Evolutionary conservation across 148 eudicot species (phyloP), one percentile per base, ranked within the genome.

Genomic region (Euryodendron excelsum): DNA sequence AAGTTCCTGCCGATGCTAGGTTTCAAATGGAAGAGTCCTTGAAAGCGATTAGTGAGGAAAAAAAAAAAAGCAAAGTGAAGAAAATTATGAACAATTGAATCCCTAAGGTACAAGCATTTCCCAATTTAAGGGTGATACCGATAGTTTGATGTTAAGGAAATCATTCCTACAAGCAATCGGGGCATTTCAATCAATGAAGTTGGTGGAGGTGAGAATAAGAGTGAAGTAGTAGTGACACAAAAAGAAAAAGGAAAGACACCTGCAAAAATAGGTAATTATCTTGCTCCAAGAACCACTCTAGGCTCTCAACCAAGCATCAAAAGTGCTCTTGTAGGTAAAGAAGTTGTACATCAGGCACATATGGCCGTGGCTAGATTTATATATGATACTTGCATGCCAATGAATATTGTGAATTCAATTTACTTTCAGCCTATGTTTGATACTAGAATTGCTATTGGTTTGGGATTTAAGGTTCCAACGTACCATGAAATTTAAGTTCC

Each of bases 381-480:
- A n/a, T n/a, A n/a, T n/a, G n/a, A n/a, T n/a, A n/a, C n/a, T n/a
- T n/a, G n/a, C n/a, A n/a, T n/a, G n/a, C n/a, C n/a, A n/a, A n/a
- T n/a, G n/a, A n/a, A n/a, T n/a, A n/a, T n/a, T n/a, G n/a, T n/a
- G n/a, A n/a, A n/a, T n/a, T n/a, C n/a, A n/a, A n/a, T n/a, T n/a
- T n/a, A n/a, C n/a, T n/a, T n/a, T n/a, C n/a, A n/a, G n/a, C n/a
- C n/a, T n/a, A n/a, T 33, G 12, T 13, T 69, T 18, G 73, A 69
- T 69, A 52, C 27, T 21, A 20, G 20, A 25, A 30, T 62, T 27
- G 39, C 66, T 15, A 78, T 78, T 58, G 75, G 75, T 17, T n/a
- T 14, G 9, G 75, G 67, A 5, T 36, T 34, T 69, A 56, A 27
- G 1, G 75, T 31, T 56, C 67, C 75, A 48, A 20, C 23, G n/a